Conservation (phyloP, 495 filamentous ascomycete genomes). For the Hypoxylon rickii region DNA sequence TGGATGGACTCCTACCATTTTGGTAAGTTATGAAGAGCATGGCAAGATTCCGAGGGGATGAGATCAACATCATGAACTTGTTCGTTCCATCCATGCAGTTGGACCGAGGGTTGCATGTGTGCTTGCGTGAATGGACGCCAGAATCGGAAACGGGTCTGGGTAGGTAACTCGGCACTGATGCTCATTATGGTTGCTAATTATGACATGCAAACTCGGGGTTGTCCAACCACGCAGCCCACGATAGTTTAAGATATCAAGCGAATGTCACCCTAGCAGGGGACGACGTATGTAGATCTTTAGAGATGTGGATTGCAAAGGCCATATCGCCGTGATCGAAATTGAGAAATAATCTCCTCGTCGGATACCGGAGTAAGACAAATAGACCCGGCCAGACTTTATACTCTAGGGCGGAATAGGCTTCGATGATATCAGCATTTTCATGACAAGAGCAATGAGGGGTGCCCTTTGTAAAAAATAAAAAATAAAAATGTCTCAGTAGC, state of each 20-base stretch:
- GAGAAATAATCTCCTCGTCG: constrained; percentile 5
- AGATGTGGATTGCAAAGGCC: not conserved
- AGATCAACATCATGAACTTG: no score
- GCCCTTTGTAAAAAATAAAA: not conserved
- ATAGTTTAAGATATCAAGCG: not conserved
- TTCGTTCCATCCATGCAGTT: no score
- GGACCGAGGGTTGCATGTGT: not conserved
- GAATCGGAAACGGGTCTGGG: no score
- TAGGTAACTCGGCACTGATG: no score
- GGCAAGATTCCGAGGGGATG: no score
- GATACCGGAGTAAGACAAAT: no score
- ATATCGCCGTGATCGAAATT: not conserved
- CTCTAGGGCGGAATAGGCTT: not conserved
- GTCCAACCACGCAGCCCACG: not conserved
- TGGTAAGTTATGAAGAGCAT: no score
- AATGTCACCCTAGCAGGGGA: constrained; percentile 4
- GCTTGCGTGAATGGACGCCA: no score
- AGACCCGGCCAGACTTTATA: no score
- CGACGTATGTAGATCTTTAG: constrained; percentile 6
- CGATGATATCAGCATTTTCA: constrained; percentile 23
- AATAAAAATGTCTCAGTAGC: not conserved
- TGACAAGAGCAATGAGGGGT: not conserved
- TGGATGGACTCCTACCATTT: no score
- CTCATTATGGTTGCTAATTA: no score
- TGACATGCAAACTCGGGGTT: not conserved